phyloP scores from a whole-genome alignment of 140 eudicot species.

The Ambrosia hybrid region DNA sequence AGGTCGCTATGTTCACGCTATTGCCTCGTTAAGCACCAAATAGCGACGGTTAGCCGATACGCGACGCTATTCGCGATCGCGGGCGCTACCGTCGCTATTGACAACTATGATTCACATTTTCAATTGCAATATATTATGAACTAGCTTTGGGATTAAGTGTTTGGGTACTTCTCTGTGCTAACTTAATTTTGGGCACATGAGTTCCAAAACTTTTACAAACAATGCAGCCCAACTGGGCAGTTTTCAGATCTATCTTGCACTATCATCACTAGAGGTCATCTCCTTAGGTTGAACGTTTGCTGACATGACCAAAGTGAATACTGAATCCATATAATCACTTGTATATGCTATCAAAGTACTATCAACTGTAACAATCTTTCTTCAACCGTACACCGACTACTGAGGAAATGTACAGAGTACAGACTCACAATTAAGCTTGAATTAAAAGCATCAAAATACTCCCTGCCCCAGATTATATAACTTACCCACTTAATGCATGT shows the following conservation, averaged over 20 bases:
- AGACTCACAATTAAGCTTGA: no score
- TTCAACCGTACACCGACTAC: neutral
- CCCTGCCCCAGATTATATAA: no score
- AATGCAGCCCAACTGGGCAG: neutral
- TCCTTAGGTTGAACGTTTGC: neutral
- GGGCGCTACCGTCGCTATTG: no score
- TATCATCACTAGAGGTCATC: conserved; percentile 4
- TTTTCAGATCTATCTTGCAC: conserved; percentile 7
- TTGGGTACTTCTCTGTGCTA: neutral
- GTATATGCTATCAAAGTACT: neutral
- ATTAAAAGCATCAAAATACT: no score
- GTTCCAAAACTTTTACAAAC: neutral
- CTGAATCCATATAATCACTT: neutral
- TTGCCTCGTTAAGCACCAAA: no score
- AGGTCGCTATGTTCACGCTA: no score
- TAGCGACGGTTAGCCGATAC: no score
- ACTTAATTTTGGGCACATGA: neutral
- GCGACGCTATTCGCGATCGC: no score
- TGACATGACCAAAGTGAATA: neutral
- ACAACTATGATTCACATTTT: neutral
- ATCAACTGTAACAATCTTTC: neutral
- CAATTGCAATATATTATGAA: neutral
- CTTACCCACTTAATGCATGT: no score
- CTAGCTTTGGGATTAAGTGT: neutral
- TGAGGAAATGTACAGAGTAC: no score